phyloP scores from a whole-genome alignment of 2,329 filamentous ascomycete species.

The Drechslerella dactyloides region DNA sequence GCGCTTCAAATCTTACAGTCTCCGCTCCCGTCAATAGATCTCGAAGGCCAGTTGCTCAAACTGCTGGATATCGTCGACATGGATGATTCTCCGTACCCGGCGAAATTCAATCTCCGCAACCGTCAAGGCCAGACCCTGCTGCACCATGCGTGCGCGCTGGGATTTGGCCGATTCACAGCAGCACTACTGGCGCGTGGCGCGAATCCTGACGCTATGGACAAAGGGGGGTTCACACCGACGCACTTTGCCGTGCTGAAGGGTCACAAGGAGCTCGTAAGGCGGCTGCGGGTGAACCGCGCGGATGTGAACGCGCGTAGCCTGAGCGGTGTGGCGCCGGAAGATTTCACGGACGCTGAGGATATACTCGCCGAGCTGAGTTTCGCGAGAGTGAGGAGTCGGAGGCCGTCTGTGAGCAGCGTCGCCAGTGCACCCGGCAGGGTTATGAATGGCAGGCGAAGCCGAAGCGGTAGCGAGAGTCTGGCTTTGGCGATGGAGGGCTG shows the following conservation, averaged over 20 bases:
- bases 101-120: conserved; percentile 70
- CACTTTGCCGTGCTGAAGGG: conserved; percentile 80
- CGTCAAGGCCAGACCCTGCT: conserved; percentile 79
- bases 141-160: conserved; percentile 77
- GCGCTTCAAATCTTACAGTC: conserved; percentile 46
- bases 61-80: conserved; percentile 80
- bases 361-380: conserved; percentile 66
- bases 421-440: conserved; percentile 60
- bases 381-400: conserved; percentile 63
- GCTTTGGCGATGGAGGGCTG: conserved; percentile 56
- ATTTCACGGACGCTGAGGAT: conserved; percentile 71
- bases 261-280: conserved; percentile 75
- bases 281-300: conserved; percentile 74
- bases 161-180: conserved; percentile 76
- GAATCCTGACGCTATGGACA: conserved; percentile 75
- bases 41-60: conserved; percentile 73
- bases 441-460: conserved; percentile 59
- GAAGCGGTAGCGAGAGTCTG: conserved; percentile 60
- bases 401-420: conserved; percentile 72
- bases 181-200: conserved; percentile 79
- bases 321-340: conserved; percentile 72
- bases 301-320: conserved; percentile 73
- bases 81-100: conserved; percentile 72
- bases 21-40: conserved; percentile 59
- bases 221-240: conserved; percentile 79